phyloP scores from a whole-genome alignment of 805 yeast species.

The Suhomyces xylopsoci region DNA sequence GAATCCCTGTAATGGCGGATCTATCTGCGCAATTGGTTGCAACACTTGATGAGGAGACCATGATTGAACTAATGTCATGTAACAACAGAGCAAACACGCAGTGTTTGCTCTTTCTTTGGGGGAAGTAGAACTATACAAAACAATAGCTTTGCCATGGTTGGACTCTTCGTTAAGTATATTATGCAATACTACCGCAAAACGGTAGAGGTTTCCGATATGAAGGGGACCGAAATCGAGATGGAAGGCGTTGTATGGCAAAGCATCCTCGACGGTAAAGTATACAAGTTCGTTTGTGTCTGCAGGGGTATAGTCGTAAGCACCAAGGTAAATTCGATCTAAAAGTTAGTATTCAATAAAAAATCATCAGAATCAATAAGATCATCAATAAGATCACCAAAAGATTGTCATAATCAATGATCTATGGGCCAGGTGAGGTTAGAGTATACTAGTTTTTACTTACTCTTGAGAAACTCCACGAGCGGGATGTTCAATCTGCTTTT shows the following conservation, averaged over 20 bases:
- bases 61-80: conserved; percentile 90
- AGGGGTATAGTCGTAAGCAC: conserved; percentile 82
- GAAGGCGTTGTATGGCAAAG: conserved; percentile 90
- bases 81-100: conserved; percentile 89
- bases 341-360: background rate
- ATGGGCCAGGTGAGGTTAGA: background rate
- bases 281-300: conserved; percentile 71
- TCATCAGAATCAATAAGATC: background rate
- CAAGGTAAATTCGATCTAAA: conserved; percentile 74
- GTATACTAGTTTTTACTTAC: conserved; percentile 24
- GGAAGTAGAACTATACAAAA: conserved; percentile 80
- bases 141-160: conserved; percentile 85
- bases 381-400: background rate
- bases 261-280: conserved; percentile 88
- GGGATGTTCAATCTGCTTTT: conserved; percentile 26
- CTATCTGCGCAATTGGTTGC: conserved; percentile 88
- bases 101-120: conserved; percentile 87
- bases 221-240: conserved; percentile 96
- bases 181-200: conserved; percentile 93
- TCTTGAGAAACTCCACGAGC: conserved; percentile 41
- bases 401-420: too few species aligned
- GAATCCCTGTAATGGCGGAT: conserved; percentile 91
- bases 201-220: conserved; percentile 86
- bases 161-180: conserved; percentile 83
- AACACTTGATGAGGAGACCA: conserved; percentile 99